A percentile compares a stretch with the other conserved stretches of the same genome.
These are phyloP conservation scores for Waitea zeae DNA, from an alignment of 1,284 basidiomycete genomes.

Conservation along the genomic window DNA sequence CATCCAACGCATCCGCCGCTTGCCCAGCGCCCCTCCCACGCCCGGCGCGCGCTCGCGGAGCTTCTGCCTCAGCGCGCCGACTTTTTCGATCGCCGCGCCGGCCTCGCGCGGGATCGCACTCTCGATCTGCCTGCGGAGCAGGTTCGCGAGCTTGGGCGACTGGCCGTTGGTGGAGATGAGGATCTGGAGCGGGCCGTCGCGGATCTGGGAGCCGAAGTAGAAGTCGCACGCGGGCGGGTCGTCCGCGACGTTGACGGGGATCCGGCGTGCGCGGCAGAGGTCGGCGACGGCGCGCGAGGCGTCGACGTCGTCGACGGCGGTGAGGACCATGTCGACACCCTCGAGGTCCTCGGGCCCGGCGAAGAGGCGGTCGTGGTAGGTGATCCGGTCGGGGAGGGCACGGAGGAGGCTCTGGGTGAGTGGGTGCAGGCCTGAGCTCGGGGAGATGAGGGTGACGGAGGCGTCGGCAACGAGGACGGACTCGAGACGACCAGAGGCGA, in stretches of 20 bases:
- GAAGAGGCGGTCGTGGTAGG: constrained; percentile 57
- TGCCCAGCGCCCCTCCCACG: constrained; percentile 56
- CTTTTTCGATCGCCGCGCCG: constrained; percentile 67
- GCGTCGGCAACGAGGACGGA: constrained; percentile 50
- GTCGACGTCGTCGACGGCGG: constrained; percentile 79
- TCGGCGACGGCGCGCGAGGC: constrained; percentile 58
- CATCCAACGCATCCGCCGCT: constrained; percentile 91
- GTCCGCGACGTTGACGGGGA: constrained; percentile 94
- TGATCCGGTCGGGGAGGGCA: constrained; percentile 34
- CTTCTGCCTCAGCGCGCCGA: constrained; percentile 54
- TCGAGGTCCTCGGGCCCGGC: constrained; percentile 35
- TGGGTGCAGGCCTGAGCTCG: constrained; percentile 40
- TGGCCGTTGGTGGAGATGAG: constrained; percentile 95
- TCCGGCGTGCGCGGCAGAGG: constrained; percentile 48
- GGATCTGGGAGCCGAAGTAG: constrained; percentile 92
- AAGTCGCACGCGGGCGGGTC: constrained; percentile 94
- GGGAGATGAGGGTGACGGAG: constrained; percentile 44
- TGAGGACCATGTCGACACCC: constrained; percentile 80
- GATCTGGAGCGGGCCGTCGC: constrained; percentile 82
- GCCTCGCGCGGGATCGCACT: constrained; percentile 51
- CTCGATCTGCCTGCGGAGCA: constrained; percentile 64
- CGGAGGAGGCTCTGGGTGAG: constrained; percentile 36
- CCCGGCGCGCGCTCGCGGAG: constrained; percentile 63
- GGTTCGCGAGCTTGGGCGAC: constrained; percentile 80
- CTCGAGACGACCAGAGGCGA: constrained; percentile 65